These are phyloP conservation scores for Orychophragmus violaceus DNA, from an alignment of 345 rosid genomes.

Conservation along the genomic window DNA sequence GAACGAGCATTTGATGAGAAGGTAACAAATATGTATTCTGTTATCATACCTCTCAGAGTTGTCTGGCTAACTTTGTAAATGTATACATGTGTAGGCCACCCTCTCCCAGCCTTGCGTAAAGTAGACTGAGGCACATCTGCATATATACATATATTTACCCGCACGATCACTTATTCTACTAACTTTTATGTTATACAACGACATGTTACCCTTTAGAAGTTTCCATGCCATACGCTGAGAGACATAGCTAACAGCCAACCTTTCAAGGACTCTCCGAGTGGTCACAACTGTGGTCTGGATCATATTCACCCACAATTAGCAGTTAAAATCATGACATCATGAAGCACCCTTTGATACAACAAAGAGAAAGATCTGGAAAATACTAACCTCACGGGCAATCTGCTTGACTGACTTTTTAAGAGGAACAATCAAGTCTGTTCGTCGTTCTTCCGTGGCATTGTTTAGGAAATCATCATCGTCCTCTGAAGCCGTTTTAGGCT, in stretches of 20 bases:
- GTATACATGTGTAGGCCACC: constrained; percentile 55
- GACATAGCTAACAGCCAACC: constrained; percentile 68
- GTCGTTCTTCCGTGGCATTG: constrained; percentile 42
- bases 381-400: constrained; percentile 74
- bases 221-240: constrained; percentile 95
- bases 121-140: constrained; percentile 86
- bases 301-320: constrained; percentile 4
- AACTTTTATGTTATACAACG: not conserved
- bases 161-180: not conserved
- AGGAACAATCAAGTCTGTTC: constrained; percentile 65
- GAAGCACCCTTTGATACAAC: not conserved
- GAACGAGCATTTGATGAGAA: not conserved
- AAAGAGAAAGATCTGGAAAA: not conserved
- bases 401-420: constrained; percentile 81
- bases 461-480: constrained; percentile 67
- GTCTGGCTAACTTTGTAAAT: constrained; percentile 68
- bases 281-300: constrained; percentile 79
- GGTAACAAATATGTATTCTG: not conserved
- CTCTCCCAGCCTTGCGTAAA: constrained; percentile 71
- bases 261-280: constrained; percentile 76
- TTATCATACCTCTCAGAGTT: constrained; percentile 70
- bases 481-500: constrained; percentile 48
- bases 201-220: constrained; percentile 72
- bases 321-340: not conserved
- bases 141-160: constrained; percentile 6